Conservation (phyloP, 352 stramenopile genomes). For the Aphanomyces astaci region DNA sequence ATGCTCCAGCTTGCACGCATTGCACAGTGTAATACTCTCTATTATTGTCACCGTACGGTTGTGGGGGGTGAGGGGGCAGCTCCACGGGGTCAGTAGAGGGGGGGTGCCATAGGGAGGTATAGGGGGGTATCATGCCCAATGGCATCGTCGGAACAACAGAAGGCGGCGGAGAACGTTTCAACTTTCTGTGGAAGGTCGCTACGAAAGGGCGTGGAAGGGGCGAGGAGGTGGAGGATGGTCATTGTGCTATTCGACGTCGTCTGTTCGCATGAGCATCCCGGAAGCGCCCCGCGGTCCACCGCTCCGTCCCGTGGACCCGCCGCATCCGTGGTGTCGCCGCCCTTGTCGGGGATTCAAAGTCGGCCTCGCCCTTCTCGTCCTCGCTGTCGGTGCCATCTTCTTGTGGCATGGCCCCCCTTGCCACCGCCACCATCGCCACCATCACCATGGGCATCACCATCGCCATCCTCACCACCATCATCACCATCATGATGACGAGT, state of each 20-base stretch:
- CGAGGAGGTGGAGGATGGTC: no score
- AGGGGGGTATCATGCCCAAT: no score
- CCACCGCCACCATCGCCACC: background rate
- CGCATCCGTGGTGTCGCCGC: background rate
- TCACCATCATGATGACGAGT: background rate
- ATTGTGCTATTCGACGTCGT: background rate
- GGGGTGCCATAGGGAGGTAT: no score
- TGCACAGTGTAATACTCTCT: no score
- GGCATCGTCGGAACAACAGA: no score
- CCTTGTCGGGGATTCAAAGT: background rate
- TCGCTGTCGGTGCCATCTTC: background rate
- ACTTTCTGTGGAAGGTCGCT: no score
- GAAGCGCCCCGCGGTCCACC: background rate
- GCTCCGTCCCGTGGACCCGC: background rate
- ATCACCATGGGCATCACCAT: background rate
- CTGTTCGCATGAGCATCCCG: background rate
- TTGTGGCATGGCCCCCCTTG: background rate
- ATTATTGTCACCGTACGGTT: no score
- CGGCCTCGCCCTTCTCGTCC: background rate
- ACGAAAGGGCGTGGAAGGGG: background rate
- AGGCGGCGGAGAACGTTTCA: no score
- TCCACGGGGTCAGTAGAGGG: no score
- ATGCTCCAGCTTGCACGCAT: no score
- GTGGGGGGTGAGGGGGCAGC: no score
- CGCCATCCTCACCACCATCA: background rate